These are phyloP conservation scores for Trichophyton verrucosum DNA, from an alignment of 2,329 filamentous ascomycete species.

Conservation along the genomic window DNA sequence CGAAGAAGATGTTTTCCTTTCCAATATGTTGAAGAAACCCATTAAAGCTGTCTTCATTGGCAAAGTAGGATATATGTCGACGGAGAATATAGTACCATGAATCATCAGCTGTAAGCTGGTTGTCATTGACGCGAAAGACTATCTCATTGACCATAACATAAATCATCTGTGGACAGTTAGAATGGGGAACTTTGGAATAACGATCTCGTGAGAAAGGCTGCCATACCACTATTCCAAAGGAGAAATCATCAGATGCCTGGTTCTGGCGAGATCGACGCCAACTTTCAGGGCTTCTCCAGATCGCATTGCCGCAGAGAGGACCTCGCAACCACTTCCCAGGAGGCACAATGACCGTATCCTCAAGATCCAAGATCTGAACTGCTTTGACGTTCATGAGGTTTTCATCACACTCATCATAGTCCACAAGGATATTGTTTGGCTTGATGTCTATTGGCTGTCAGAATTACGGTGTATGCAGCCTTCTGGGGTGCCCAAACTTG, in stretches of 20 bases:
- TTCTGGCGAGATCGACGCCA: too few relatives aligned
- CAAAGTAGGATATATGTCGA: constrained; percentile 22
- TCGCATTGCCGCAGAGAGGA: constrained; percentile 16
- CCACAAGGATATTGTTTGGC: constrained; percentile 27
- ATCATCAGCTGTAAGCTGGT: constrained; percentile 15
- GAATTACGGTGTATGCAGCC: background rate
- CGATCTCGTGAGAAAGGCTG: background rate
- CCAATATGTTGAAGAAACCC: constrained; percentile 33
- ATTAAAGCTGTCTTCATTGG: constrained; percentile 24
- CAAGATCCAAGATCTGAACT: constrained; percentile 23
- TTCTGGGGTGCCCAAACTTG: constrained; percentile 4
- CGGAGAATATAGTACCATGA: constrained; percentile 17
- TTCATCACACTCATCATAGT: constrained; percentile 18
- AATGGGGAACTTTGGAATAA: too few relatives aligned
- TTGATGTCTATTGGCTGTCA: constrained; percentile 22
- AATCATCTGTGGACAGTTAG: constrained; percentile 14
- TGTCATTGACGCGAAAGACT: constrained; percentile 18
- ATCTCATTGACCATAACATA: constrained; percentile 23
- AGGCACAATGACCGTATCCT: constrained; percentile 20
- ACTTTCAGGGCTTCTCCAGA: too few relatives aligned
- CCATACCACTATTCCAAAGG: constrained; percentile 22
- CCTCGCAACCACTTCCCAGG: constrained; percentile 18
- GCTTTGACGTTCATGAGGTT: constrained; percentile 14
- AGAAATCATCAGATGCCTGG: too few relatives aligned
- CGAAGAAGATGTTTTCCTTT: constrained; percentile 15